Evolutionary conservation across 371 early-diverging fungal genomes (phyloP), one percentile per base, ranked within the genome.

Genomic region (Phascolomyces articulosus): DNA sequence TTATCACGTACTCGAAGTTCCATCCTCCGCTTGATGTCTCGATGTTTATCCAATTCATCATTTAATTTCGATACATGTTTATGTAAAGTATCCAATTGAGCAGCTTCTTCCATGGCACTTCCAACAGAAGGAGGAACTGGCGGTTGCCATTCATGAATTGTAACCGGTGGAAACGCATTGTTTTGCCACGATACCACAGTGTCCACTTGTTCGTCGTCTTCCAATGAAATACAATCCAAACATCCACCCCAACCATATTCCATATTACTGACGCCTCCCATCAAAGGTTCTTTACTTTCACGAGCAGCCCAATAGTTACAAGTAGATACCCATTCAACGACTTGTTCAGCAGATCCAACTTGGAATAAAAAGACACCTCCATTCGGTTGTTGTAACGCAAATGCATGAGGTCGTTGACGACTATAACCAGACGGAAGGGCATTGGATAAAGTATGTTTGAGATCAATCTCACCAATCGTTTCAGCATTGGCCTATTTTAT

Each of bases 221-320:
- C 51, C 21, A 51, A 11, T 24, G 57, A 40, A 1, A 73, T 72
- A 34, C 67, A 70, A 29, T 86, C 81, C 29, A 87, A 75, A 41
- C 89, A 85, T 15, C 81, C 77, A 31, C 90, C 87, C 98, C 98
- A 97, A 0, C 98, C 98, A 65, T 93, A 96, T 66, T 96, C 96
- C 74, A 91, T 86, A 68, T 90, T 95, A 55, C 92, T 82, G 1
- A 93, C 87, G 24, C 91, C 93, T 18, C 95, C 96, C 23, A 86
- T 74, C 70, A 96, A 71, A 1, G 96, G 96, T 58, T 93, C 95
- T 69, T 92, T 94, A 62, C 91, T 91, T 60, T 90, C 90, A 11
- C 95, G 77, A 3, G 96, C 95, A 4, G 96, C 95, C 96, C 97
- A 97, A 68, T 91, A 94, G 72, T 96, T 97, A 68, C 96, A 91